Evolutionary conservation across 2,329 filamentous ascomycete genomes (phyloP).

Genomic region (Botrytis fragariae): DNA sequence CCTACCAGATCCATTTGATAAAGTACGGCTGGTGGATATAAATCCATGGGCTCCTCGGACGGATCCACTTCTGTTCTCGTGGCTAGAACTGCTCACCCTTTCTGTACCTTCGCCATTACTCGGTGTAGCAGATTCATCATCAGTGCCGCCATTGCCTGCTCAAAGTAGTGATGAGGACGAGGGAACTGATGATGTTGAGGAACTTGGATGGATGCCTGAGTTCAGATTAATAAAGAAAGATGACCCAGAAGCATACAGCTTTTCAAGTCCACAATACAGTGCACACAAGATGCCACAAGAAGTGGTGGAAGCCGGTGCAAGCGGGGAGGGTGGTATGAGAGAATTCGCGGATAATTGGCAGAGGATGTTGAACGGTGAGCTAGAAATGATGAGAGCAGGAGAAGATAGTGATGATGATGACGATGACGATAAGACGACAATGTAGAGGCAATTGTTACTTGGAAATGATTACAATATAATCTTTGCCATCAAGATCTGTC

Average conservation of each 20-base stretch:
- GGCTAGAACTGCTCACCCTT: slow-evolving; percentile 79
- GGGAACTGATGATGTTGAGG: slow-evolving; percentile 50
- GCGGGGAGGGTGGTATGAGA: slow-evolving; percentile 71
- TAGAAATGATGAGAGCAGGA: slow-evolving; percentile 40
- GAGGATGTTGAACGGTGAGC: slow-evolving; percentile 49
- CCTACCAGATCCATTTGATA: slow-evolving; percentile 62
- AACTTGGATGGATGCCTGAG: slow-evolving; percentile 64
- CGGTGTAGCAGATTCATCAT: slow-evolving; percentile 44
- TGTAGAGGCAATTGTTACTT: not conserved
- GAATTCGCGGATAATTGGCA: slow-evolving; percentile 80
- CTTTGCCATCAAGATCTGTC: not conserved
- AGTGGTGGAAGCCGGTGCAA: slow-evolving; percentile 70
- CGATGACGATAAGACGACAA: slow-evolving; percentile 22
- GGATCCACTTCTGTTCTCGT: slow-evolving; percentile 84
- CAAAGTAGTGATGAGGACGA: slow-evolving; percentile 45
- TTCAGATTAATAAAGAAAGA: slow-evolving; percentile 78
- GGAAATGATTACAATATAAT: not conserved
- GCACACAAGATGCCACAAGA: slow-evolving; percentile 95
- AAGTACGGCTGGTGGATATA: slow-evolving; percentile 79
- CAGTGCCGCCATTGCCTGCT: slow-evolving; percentile 35
- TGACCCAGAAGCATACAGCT: slow-evolving; percentile 85
- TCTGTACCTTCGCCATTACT: slow-evolving; percentile 59
- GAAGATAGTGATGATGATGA: slow-evolving; percentile 42
- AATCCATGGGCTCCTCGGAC: slow-evolving; percentile 92
- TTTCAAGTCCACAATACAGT: slow-evolving; percentile 82